A percentile compares a stretch with the other conserved stretches of the same genome.
Evolutionary conservation across 2,329 filamentous ascomycete genomes (phyloP).

Genomic region (Fusarium sp.): DNA sequence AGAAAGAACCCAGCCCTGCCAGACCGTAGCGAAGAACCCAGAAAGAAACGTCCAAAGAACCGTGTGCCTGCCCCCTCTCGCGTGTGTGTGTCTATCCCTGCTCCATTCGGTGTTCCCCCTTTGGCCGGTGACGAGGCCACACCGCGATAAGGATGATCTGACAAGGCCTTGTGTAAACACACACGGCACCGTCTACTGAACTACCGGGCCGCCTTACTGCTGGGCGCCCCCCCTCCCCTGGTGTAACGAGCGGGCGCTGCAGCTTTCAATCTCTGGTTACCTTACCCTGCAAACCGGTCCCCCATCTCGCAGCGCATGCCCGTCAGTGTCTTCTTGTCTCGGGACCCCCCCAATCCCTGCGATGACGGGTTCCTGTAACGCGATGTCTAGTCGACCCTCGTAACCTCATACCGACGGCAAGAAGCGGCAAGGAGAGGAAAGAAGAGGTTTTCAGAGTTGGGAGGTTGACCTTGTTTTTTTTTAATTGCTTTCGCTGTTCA

Average conservation of each 20-base stretch:
- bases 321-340: neutral
- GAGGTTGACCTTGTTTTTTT: conserved; percentile 2
- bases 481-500: neutral
- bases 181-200: conserved; percentile 17
- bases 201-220: conserved; percentile 38
- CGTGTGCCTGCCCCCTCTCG: neutral
- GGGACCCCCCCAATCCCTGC: conserved; percentile 2
- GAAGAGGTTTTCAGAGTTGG: conserved; percentile 13
- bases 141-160: conserved; percentile 47
- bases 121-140: conserved; percentile 12
- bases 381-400: conserved; percentile 6
- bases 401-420: conserved; percentile 29
- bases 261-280: conserved; percentile 39
- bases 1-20: conserved; percentile 5
- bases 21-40: neutral
- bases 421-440: conserved; percentile 41
- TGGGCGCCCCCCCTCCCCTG: neutral
- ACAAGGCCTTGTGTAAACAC: conserved; percentile 28
- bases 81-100: conserved; percentile 19
- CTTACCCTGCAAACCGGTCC: conserved; percentile 37
- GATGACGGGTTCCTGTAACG: conserved; percentile 17
- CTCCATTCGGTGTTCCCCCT: conserved; percentile 30
- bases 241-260: conserved; percentile 4
- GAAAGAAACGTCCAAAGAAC: neutral
- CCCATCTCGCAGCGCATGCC: conserved; percentile 20